Conservation (phyloP, 345 rosid species). For the Camelina neglecta region DNA sequence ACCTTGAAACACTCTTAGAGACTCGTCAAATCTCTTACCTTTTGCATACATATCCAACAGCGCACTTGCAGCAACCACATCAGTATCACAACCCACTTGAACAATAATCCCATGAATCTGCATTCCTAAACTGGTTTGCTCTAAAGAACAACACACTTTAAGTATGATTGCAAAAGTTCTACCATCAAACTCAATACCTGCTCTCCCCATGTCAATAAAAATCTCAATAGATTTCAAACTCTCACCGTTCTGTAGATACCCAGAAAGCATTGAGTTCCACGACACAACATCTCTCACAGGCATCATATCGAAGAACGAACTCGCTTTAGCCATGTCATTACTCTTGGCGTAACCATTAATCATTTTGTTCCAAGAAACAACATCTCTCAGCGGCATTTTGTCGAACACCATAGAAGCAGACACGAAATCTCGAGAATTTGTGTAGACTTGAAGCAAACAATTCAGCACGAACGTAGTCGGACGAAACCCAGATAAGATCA, state of each 20-base stretch:
- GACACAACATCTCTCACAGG: slow-evolving; percentile 76
- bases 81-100: slow-evolving; percentile 56
- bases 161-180: slow-evolving; percentile 68
- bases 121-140: slow-evolving; percentile 52
- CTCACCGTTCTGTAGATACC: slow-evolving; percentile 65
- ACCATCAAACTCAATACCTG: slow-evolving; percentile 50
- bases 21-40: slow-evolving; percentile 61
- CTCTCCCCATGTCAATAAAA: slow-evolving; percentile 67
- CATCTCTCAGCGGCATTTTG: slow-evolving; percentile 63
- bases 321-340: slow-evolving; percentile 61
- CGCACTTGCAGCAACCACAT: slow-evolving; percentile 82
- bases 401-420: slow-evolving; percentile 70
- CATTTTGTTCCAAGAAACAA: slow-evolving; percentile 77
- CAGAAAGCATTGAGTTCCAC: slow-evolving; percentile 91
- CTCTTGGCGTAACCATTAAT: slow-evolving; percentile 60
- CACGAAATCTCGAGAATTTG: slow-evolving; percentile 52
- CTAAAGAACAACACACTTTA: slow-evolving; percentile 64
- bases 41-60: slow-evolving; percentile 91
- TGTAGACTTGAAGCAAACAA: slow-evolving; percentile 70
- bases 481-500: slow-evolving; percentile 71
- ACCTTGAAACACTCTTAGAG: slow-evolving; percentile 59
- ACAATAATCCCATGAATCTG: slow-evolving; percentile 77
- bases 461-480: slow-evolving; percentile 74
- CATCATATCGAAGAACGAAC: slow-evolving; percentile 55
- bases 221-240: slow-evolving; percentile 48